These are phyloP conservation scores for Camellia lanceoleosa DNA, from an alignment of 148 eudicot species.

Conservation along the genomic window DNA sequence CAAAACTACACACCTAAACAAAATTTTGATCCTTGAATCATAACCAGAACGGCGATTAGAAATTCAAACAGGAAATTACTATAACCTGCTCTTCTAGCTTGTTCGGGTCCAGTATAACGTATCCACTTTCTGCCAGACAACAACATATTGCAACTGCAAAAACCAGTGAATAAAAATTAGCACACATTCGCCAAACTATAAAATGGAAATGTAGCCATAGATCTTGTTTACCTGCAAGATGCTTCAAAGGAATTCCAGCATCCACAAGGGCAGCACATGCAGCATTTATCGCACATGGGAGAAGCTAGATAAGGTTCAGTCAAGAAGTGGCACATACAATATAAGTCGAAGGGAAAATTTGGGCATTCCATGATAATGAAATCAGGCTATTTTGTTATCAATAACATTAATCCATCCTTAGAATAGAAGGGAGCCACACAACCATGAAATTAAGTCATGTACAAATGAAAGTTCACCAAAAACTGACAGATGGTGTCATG, in stretches of 20 bases:
- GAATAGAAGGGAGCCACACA: neutral
- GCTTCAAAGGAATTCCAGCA: conserved; percentile 89
- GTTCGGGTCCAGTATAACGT: conserved; percentile 67
- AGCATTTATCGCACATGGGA: conserved; percentile 94
- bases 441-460: neutral
- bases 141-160: conserved; percentile 87
- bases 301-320: conserved; percentile 64
- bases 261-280: conserved; percentile 94
- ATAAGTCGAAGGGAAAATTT: neutral
- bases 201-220: neutral
- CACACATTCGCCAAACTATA: neutral
- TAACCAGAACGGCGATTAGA: neutral
- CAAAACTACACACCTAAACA: no score
- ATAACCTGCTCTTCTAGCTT: conserved; percentile 86
- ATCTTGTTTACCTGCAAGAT: conserved; percentile 72
- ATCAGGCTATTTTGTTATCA: neutral
- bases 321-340: conserved; percentile 12
- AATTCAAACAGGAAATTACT: neutral
- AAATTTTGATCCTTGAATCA: neutral
- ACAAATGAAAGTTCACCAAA: neutral
- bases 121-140: conserved; percentile 62
- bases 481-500: neutral
- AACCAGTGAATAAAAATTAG: conserved; percentile 16
- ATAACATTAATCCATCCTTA: neutral
- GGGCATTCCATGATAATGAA: neutral